phyloP scores from a whole-genome alignment of 2,329 filamentous ascomycete species.

The Tolypocladium pustulatum region DNA sequence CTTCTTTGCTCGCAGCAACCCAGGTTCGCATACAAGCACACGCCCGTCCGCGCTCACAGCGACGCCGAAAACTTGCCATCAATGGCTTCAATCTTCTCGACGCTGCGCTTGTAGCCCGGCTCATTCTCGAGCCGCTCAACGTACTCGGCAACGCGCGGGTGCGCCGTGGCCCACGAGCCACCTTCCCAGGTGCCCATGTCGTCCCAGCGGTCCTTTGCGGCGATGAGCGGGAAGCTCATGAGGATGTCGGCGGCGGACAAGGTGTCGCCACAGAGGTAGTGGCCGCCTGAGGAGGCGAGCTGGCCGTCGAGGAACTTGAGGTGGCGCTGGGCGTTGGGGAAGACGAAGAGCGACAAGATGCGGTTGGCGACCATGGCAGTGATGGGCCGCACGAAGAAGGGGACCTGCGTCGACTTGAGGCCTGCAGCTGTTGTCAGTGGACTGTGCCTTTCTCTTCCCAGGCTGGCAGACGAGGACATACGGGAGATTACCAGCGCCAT shows the following conservation, averaged over 20 bases:
- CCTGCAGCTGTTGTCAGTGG: slow-evolving; percentile 13
- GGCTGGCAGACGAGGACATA: slow-evolving; percentile 21
- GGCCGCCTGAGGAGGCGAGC: slow-evolving; percentile 32
- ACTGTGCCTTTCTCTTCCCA: background rate
- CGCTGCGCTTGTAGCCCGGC: slow-evolving; percentile 36
- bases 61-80: slow-evolving; percentile 26
- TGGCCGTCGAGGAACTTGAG: slow-evolving; percentile 39
- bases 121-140: slow-evolving; percentile 31
- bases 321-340: slow-evolving; percentile 37
- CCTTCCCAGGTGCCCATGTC: slow-evolving; percentile 30
- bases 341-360: slow-evolving; percentile 28
- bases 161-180: slow-evolving; percentile 25
- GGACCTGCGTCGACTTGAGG: slow-evolving; percentile 34
- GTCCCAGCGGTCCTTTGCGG: slow-evolving; percentile 27
- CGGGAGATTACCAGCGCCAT: slow-evolving; percentile 48
- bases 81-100: slow-evolving; percentile 37
- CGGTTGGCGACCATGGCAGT: slow-evolving; percentile 32
- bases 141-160: slow-evolving; percentile 37
- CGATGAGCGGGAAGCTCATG: slow-evolving; percentile 41
- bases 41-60: slow-evolving; percentile 1
- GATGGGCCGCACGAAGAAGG: slow-evolving; percentile 44
- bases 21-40: background rate
- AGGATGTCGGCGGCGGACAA: slow-evolving; percentile 44
- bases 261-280: slow-evolving; percentile 37
- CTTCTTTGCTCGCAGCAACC: no score